Base-by-base conservation (phyloP, 768 basidiomycete species). In the Cyclocybe aegerita region DNA sequence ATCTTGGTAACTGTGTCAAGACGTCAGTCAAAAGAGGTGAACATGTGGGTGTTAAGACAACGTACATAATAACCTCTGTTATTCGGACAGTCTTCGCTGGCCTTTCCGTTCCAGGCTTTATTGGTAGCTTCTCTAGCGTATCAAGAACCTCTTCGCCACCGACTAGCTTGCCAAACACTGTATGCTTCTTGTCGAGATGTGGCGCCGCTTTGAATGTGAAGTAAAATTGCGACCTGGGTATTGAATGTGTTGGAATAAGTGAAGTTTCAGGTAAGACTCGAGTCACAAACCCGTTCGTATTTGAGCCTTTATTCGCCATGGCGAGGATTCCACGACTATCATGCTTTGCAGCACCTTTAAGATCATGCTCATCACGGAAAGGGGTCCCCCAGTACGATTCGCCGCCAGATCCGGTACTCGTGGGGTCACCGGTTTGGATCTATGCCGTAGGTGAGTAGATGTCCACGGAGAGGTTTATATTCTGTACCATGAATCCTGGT, bases 371-470 rank as follows among this genome's bases (percentile, higher is more conserved):
- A 62, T 99, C 97, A 49, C 95, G 83, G 71, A 99, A 99, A 8
- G 93, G 90, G 11, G 88, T 93, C 1, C 92, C 94, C 97, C 97
- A 98, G 64, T 84, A 84, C 5, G 91, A 93, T 59, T 92, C 79
- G 4, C 97, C 97, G 7, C 97, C 97, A 30, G 89, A 75, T 1
- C 97, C 97, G 1, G 94, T 98, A 2, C 97, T 96, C 0, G 92
- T 92, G 5, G 97, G 97, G 64, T 99, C 97, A 31, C 97, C 97
- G 2, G 94, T 94, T 80, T 98, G 96, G n/a, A 94, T 83, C 93
- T 94, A 14, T 39, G 10, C 8, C 50, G 32, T n/a, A 48, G 56
- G 7, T 33, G n/a, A 35, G 52, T 40, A 46, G 53, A 31, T n/a
- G 49, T 30, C 17, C 29, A n/a, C n/a, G 35, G 5, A 43, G 47